These are phyloP conservation scores for Rehmannia glutinosa DNA, from an alignment of 257 asterid genomes.

Conservation along the genomic window DNA sequence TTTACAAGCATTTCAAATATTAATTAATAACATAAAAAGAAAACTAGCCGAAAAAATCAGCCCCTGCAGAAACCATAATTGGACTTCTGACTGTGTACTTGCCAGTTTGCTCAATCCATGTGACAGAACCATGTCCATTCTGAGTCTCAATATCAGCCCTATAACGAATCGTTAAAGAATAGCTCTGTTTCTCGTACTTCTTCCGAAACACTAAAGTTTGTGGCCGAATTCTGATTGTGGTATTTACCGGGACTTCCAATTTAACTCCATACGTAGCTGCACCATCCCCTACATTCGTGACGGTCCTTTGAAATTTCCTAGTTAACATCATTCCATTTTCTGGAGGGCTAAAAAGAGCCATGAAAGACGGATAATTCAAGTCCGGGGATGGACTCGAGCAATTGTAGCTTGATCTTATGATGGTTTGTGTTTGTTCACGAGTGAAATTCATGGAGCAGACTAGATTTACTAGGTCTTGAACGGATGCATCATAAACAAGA, in stretches of 20 bases:
- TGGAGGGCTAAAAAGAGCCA: constrained; percentile 8
- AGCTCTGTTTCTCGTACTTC: constrained; percentile 32
- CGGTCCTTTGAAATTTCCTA: constrained; percentile 22
- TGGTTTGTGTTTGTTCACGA: constrained; percentile 24
- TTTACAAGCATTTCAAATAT: background rate
- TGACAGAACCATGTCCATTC: constrained; percentile 24
- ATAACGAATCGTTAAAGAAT: constrained; percentile 22
- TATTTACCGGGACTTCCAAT: constrained; percentile 22
- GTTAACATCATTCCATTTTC: constrained; percentile 10
- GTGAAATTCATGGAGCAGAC: constrained; percentile 43
- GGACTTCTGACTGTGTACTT: constrained; percentile 32
- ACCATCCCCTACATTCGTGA: constrained; percentile 40
- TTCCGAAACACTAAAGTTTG: constrained; percentile 22
- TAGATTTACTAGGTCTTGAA: constrained; percentile 31
- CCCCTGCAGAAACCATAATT: constrained; percentile 18
- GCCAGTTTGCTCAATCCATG: constrained; percentile 30
- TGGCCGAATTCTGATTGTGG: constrained; percentile 19
- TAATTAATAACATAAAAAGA: background rate
- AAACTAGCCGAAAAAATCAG: background rate
- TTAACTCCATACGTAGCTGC: constrained; percentile 22
- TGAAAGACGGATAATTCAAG: constrained; percentile 42
- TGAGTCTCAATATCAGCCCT: background rate
- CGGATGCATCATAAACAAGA: constrained; percentile 31
- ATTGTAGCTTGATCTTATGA: constrained; percentile 25
- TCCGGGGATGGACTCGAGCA: constrained; percentile 40